phyloP scores from a whole-genome alignment of 2,329 filamentous ascomycete species.

The Epichloe gansuensis region DNA sequence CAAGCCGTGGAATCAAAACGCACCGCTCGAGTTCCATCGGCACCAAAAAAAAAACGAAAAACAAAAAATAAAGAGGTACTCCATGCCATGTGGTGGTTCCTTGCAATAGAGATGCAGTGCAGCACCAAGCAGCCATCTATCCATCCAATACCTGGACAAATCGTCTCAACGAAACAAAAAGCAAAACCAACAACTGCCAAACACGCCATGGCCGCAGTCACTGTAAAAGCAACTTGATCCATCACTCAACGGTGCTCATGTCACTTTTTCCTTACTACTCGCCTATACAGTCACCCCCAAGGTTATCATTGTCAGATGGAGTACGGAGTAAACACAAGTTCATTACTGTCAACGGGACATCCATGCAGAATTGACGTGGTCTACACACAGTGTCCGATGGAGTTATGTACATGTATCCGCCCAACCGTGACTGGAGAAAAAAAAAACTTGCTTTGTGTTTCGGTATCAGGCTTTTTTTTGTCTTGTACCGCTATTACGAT shows the following conservation, averaged over 20 bases:
- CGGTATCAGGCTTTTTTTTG: conserved; percentile 17
- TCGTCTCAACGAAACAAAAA: too few species aligned
- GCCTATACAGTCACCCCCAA: not conserved
- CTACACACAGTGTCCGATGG: conserved; percentile 15
- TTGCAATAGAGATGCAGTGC: too few species aligned
- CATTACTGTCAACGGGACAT: conserved; percentile 7
- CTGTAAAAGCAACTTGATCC: too few species aligned
- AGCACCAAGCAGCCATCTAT: too few species aligned
- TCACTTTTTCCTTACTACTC: too few species aligned
- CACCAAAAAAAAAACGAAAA: not conserved
- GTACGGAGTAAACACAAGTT: not conserved
- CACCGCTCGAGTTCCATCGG: not conserved
- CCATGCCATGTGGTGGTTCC: not conserved
- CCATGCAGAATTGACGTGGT: conserved; percentile 4
- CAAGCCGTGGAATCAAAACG: too few species aligned
- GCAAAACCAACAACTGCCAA: too few species aligned
- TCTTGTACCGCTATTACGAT: conserved; percentile 11
- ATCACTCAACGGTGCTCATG: too few species aligned
- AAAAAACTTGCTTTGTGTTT: conserved; percentile 6
- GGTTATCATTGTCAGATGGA: not conserved
- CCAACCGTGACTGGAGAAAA: conserved; percentile 9
- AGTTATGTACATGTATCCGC: conserved; percentile 17
- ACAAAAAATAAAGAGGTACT: not conserved
- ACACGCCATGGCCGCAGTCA: too few species aligned
- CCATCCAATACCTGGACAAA: too few species aligned